Base-by-base conservation (phyloP, 495 filamentous ascomycete species). In the Daldinia concentrica region DNA sequence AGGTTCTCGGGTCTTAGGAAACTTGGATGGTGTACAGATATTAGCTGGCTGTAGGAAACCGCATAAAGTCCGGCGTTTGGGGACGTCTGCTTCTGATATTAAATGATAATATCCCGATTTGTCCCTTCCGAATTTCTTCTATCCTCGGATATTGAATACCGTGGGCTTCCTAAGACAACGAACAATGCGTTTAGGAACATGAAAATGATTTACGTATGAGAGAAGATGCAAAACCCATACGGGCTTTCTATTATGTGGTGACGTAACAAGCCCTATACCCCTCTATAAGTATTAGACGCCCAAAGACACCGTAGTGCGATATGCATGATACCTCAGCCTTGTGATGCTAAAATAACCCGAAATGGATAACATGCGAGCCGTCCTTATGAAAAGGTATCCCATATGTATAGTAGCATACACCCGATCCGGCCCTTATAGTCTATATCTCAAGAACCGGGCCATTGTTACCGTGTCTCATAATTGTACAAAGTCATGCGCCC, bases 61-160 rank as follows among this genome's bases (percentile, higher is more conserved):
- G 66, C 62, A 73, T 73, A 71, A 56, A 69, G 66, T 66, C 50
- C 19, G 66, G 71, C 66, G 71, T 73, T 73, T 36, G 26, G 64
- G 66, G 52, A 58, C 32, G 43, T 73, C 65, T 60, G 50, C 63
- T 62, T 57, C 22, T 19, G 27, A 60, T 57, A 59, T 50, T 56
- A 63, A 24, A 37, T 17, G 30, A 72, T 27, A 54, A 26, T 19
- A 62, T 71, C 29, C 41, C 29, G 45, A 22, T 19, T 56, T 36
- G 55, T 57, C 41, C 37, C 14, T 58, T 61, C 66, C 36, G n/a
- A 52, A 29, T 67, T 55, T 26, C 22, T 58, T 70, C n/a, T 58
- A 74, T 74, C 60, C 55, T 61, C 59, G 61, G 72, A 32, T 2
- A 5, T 17, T 6, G 30, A 19, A 54, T 26, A 7, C 50, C 14